These are phyloP conservation scores for Blepharisma undulans DNA, from an alignment of 169 alveolate species.

Conservation along the genomic window DNA sequence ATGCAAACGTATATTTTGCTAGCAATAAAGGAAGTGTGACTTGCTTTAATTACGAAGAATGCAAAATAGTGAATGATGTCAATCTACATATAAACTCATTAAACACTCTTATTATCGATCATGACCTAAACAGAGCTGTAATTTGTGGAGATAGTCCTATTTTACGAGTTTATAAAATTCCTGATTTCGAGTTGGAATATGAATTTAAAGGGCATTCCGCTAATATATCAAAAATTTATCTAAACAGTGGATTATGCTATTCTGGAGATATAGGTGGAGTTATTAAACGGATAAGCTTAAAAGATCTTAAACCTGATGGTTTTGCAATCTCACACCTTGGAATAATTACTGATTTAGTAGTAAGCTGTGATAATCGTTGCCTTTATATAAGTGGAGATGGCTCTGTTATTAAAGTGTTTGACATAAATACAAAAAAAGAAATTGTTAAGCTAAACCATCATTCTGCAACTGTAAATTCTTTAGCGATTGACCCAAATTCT, in stretches of 20 bases:
- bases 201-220: background rate
- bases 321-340: background rate
- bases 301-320: background rate
- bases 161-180: background rate
- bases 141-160: background rate
- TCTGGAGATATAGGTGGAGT: background rate
- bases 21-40: background rate
- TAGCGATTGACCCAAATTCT: background rate
- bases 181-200: background rate
- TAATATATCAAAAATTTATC: background rate
- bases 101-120: background rate
- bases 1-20: background rate
- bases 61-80: background rate
- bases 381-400: background rate
- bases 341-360: background rate
- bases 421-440: background rate
- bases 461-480: background rate
- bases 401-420: background rate
- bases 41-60: background rate
- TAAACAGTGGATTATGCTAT: background rate
- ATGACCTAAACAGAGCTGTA: background rate
- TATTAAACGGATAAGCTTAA: background rate
- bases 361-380: background rate
- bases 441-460: background rate
- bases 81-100: background rate